Percentiles rank a stretch among this genome's conserved stretches.
Conservation (phyloP, 2,329 filamentous ascomycete species). For the Cyphellophora europaea region DNA sequence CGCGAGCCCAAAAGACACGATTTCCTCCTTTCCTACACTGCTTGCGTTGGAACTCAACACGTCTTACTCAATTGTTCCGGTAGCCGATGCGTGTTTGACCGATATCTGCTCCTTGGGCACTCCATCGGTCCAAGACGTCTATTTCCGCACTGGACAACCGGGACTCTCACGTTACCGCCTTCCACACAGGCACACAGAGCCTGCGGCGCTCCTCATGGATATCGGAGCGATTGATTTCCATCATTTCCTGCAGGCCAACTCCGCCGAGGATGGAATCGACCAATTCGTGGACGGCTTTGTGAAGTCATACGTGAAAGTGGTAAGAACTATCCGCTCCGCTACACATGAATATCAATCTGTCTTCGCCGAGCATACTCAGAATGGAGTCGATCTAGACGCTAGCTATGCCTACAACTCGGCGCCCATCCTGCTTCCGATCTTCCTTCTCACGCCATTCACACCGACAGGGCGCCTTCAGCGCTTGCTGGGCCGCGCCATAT, state of each 20-base stretch:
- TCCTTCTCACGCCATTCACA: slow-evolving; percentile 27
- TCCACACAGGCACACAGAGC: too few species aligned
- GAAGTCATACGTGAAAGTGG: neutral
- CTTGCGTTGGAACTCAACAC: too few species aligned
- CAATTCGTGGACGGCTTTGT: neutral
- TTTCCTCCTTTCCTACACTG: too few species aligned
- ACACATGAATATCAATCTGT: neutral
- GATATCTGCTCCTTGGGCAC: slow-evolving; percentile 4
- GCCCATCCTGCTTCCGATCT: slow-evolving; percentile 24
- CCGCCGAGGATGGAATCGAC: neutral
- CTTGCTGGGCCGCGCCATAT: neutral
- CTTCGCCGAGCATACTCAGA: too few species aligned
- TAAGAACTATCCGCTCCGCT: neutral
- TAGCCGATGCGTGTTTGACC: too few species aligned
- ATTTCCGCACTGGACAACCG: slow-evolving; percentile 18
- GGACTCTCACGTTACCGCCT: slow-evolving; percentile 23
- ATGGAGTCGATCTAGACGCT: slow-evolving; percentile 6
- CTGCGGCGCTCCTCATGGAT: neutral
- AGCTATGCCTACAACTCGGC: slow-evolving; percentile 17
- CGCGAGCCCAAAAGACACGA: too few species aligned
- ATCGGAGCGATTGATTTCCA: neutral
- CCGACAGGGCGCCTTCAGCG: neutral
- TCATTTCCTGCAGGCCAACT: neutral
- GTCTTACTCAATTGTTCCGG: too few species aligned
- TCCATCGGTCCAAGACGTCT: slow-evolving; percentile 7